Base-by-base conservation (phyloP, 495 filamentous ascomycete species). In the Cercophora scortea region DNA sequence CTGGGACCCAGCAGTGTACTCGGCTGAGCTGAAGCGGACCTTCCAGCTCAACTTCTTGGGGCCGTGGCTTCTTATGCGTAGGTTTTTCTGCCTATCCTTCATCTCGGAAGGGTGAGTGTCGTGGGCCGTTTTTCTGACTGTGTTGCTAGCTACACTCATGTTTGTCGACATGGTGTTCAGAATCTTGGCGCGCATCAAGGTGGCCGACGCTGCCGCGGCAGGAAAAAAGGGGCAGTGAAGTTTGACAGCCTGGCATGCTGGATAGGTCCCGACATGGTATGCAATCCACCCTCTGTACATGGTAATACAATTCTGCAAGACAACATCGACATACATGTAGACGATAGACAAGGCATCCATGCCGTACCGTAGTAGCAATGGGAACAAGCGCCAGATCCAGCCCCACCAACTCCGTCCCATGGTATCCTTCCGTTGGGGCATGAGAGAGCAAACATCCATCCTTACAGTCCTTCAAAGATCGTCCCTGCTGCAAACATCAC, bases 51-150 rank as follows among this genome's bases (percentile, higher is more conserved):
- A 75, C 55, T 63, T 88, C 11, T 91, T 90, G 64, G 81, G 76
- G 12, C 85, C 85, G 6, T 95, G 88, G 75, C 65, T 89, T 34
- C 74, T 79, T 25, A 61, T 92, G 35, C 84, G 88, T 90, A 71
- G 72, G 85, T 84, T 36, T 15, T 9, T 33, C 9, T 40, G n/a
- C n/a, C 34, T 12, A 4, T 13, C 45, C 15, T 18, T 13, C 45
- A 33, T 32, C 16, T 25, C 7, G 13, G n/a, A n/a, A n/a, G n/a
- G 12, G 2, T 48, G 18, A 8, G 12, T 48, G 46, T 10, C 12
- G 33, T 8, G 4, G 17, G 9, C 12, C 13, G n/a, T 11, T 48
- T 13, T 32, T 32, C 17, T 45, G 5, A 47, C 33, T 8, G 32
- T 12, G 3, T 6, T 7, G 8, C 9, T 15, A 77, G 74, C 74